phyloP scores from a whole-genome alignment of 2,329 filamentous ascomycete species.

The Ustulina deusta region DNA sequence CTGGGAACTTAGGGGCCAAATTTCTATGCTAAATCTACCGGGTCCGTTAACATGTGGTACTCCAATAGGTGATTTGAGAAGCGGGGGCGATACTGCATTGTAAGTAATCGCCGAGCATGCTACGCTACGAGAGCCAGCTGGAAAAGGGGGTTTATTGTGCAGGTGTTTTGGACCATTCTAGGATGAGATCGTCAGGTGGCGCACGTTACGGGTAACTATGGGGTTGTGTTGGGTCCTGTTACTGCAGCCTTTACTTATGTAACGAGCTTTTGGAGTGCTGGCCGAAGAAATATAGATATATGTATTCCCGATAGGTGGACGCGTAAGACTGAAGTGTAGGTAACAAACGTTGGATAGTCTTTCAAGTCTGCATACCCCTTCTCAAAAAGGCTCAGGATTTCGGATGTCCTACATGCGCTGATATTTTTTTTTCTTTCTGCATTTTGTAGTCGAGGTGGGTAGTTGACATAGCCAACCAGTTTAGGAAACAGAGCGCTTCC shows the following conservation, averaged over 20 bases:
- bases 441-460: neutral
- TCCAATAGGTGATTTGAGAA: no score
- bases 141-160: no score
- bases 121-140: no score
- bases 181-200: neutral
- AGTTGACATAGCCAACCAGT: no score
- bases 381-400: neutral
- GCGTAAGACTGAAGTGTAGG: neutral
- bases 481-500: no score
- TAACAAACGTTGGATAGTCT: neutral
- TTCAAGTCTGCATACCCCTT: neutral
- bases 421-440: neutral
- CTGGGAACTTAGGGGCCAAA: no score
- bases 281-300: neutral
- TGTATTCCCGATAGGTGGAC: neutral
- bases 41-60: no score
- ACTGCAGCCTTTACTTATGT: neutral
- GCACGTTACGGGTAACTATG: neutral
- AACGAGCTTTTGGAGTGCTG: neutral
- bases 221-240: no score
- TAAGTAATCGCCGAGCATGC: no score
- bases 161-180: no score
- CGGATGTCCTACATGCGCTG: neutral
- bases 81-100: no score
- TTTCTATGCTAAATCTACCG: no score